Base-by-base conservation (phyloP, 352 stramenopile genomes). In the Globisporangium middletonii region DNA sequence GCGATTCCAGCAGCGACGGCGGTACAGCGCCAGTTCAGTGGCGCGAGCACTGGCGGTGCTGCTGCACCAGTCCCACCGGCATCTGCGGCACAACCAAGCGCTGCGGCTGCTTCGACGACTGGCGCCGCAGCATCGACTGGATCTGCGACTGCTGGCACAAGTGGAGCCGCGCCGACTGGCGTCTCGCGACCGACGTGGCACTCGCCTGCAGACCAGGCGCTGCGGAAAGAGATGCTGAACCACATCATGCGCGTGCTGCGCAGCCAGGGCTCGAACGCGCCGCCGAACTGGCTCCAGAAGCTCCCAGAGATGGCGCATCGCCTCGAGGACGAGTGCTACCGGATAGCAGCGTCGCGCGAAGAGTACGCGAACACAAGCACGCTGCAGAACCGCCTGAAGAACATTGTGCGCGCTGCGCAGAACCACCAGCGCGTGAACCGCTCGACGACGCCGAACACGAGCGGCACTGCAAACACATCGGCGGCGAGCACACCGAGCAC, bases 281-380 rank as follows among this genome's bases (percentile, higher is more conserved):
- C 94, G 4, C 75, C 92, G 27, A 97, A 98, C 65, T 99, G 96
- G 96, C 71, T 99, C 46, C 89, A 98, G 59, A 98, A 98, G 64
- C 77, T 99, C 19, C 96, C 96, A 0, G 92, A 99, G 65, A 99
- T 99, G 96, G 97, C 97, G 1, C 95, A 98, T 60, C 86, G 96
- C 48, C 75, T 99, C 43, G 97, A 99, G 67, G 96, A 99, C 57
- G 96, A 96, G 59, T 90, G 98, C 50, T 99, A 99, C 62, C 85
- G 84, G 4, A 91, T 91, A 67, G 73, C 96, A 69, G 44, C 73
- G 41, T 73, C 86, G 50, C 58, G 96, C 53, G 92, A 97, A 51
- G 94, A 98, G 49, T 99, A 99, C 62, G 95, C 95, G 48, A 96
- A 99, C 73, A 92, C 83, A 16, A 82, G 68, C 30, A 99, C 96